Percentiles rank a stretch among this genome's conserved stretches.
Conservation (phyloP, 768 basidiomycete species). For the Mycena capillaripes region DNA sequence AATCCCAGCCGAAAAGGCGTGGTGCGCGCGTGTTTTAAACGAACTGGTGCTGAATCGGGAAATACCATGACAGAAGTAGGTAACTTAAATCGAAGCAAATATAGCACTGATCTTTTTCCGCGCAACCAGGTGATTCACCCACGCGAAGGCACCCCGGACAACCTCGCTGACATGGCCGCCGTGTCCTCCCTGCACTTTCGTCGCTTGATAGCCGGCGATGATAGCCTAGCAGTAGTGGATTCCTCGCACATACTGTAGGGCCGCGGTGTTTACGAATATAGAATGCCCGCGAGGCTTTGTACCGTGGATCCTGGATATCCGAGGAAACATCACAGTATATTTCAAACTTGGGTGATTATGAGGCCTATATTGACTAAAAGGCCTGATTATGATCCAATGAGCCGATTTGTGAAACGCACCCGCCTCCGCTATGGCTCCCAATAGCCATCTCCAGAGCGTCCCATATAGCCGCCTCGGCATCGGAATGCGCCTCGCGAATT, state of each 20-base stretch:
- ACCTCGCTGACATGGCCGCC: not conserved
- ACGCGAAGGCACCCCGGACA: not conserved
- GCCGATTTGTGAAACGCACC: not conserved
- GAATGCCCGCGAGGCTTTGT: not conserved
- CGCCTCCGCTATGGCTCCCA: slow-evolving; percentile 17
- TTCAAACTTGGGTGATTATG: slow-evolving; percentile 16
- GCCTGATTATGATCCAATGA: not conserved
- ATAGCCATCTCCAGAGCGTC: slow-evolving; percentile 47
- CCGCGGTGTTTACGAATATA: not conserved
- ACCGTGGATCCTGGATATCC: not conserved
- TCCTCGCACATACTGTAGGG: not conserved
- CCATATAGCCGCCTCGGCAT: slow-evolving; percentile 50
- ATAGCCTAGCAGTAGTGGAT: not conserved
- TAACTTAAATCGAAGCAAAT: not conserved
- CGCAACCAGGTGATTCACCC: not conserved
- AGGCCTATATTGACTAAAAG: not conserved
- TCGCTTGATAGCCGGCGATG: not conserved
- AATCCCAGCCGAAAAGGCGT: not conserved
- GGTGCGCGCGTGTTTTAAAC: not conserved
- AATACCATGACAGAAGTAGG: not conserved
- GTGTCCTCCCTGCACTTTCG: no score
- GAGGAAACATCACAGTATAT: slow-evolving; percentile 1
- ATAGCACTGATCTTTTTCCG: no score
- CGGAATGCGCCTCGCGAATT: slow-evolving; percentile 53
- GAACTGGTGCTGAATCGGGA: not conserved